Conservation (phyloP, 108 stramenopile genomes). For the Stephanodiscus triporus region DNA sequence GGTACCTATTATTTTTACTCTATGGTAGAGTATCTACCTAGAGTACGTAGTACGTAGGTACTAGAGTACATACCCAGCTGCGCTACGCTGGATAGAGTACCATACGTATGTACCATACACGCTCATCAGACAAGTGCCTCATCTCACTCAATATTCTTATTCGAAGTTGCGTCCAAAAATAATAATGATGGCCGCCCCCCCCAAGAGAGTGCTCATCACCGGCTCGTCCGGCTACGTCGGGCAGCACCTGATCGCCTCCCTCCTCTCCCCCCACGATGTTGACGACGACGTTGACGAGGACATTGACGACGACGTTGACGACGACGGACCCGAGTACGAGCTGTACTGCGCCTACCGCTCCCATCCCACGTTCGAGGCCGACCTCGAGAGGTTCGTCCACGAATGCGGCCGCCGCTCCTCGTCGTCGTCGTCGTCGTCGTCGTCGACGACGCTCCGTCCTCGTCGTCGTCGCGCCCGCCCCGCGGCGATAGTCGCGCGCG, state of each 20-base stretch:
- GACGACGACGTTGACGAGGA: slow-evolving; percentile 11
- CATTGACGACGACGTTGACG: slow-evolving; percentile 19
- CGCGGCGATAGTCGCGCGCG: slow-evolving; percentile 3
- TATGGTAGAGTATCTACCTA: too few species aligned
- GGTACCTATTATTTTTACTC: too few species aligned
- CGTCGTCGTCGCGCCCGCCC: slow-evolving; percentile 4
- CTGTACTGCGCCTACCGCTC: slow-evolving; percentile 39
- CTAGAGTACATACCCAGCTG: too few species aligned
- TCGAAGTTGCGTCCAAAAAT: too few species aligned
- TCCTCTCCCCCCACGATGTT: background rate
- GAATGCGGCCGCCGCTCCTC: background rate
- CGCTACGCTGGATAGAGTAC: too few species aligned
- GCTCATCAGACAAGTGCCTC: too few species aligned
- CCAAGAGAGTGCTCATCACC: slow-evolving; percentile 56
- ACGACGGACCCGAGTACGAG: slow-evolving; percentile 17
- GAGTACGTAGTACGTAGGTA: too few species aligned
- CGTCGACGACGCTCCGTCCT: background rate
- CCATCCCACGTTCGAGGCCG: slow-evolving; percentile 38
- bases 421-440: too few species aligned
- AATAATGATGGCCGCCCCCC: too few species aligned
- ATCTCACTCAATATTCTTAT: too few species aligned
- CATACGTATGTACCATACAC: too few species aligned
- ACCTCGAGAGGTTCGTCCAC: slow-evolving; percentile 9
- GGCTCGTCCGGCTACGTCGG: slow-evolving; percentile 83
- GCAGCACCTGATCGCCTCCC: slow-evolving; percentile 62